Evolutionary conservation across 2,329 filamentous ascomycete species (phyloP), one percentile per base, ranked within the genome.

Genomic region (Thermoascus crustaceus): DNA sequence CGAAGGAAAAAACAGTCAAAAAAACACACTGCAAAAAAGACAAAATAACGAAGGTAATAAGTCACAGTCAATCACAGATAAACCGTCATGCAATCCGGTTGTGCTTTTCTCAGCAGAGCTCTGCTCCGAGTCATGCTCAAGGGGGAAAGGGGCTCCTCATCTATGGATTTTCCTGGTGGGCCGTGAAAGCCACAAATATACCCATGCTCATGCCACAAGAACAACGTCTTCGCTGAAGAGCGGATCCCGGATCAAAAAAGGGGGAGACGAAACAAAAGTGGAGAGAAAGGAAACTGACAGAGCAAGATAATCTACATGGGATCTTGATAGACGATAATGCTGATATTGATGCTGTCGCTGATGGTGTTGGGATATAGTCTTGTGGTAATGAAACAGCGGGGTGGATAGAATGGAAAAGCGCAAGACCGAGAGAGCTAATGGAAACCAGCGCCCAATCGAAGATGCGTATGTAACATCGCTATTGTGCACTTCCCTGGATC

Each of bases 401-500:
- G 26, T 29, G 13, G 26, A 17, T 29, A 29, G 22, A 16, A 29
- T 29, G n/a, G 13, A 29, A 29, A 7, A 4, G 4, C 16, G 44
- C 44, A 41, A 43, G 23, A 40, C 35, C 24, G 33, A 35, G 21
- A 18, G 20, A 35, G 27, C 44, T 42, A 41, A 46, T 48, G 46
- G 47, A 42, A 38, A 46, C 45, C 49, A 44, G 40, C 36, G 34
- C 29, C 24, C 36, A 30, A 33, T 34, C 37, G 23, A 11, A 42
- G 21, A 21, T 30, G 34, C 34, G 46, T 9, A 29, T 13, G 18
- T 13, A 29, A 29, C 14, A 29, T 55, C 41, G 54, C 39, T 49
- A 48, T 45, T 40, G 40, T 32, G 45, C 53, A 46, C 44, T 61
- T 40, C 61, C 63, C 43, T 69, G 55, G 31, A 76, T 61, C 67